Conservation (phyloP, 768 basidiomycete species). For the Lentinus tigrinus region DNA sequence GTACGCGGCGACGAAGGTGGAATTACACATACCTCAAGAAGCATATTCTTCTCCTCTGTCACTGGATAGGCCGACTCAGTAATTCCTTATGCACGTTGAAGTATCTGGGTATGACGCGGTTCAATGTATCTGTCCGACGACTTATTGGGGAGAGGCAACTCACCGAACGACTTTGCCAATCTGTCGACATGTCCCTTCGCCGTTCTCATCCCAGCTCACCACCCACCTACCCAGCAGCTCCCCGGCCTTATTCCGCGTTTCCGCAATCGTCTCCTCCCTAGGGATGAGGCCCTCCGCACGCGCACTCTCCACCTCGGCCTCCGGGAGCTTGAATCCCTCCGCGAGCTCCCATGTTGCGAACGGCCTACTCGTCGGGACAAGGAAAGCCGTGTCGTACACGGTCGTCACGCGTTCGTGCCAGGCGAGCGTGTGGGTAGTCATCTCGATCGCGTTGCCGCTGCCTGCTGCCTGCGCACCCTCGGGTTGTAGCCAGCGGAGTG, state of each 20-base stretch:
- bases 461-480: slow-evolving; percentile 25
- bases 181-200: slow-evolving; percentile 59
- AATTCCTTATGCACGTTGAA: slow-evolving; percentile 52
- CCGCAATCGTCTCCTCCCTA: slow-evolving; percentile 76
- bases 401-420: slow-evolving; percentile 63
- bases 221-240: slow-evolving; percentile 73
- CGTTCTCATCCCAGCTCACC: slow-evolving; percentile 70
- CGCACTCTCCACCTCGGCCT: slow-evolving; percentile 33
- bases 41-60: not conserved
- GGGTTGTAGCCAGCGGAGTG: slow-evolving; percentile 50
- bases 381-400: slow-evolving; percentile 73
- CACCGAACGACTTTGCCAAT: slow-evolving; percentile 70
- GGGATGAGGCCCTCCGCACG: slow-evolving; percentile 38
- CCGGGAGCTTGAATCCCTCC: slow-evolving; percentile 44
- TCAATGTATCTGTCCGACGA: too few relatives aligned
- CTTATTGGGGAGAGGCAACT: slow-evolving; percentile 23
- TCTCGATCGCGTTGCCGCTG: slow-evolving; percentile 45
- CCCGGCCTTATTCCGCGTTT: slow-evolving; percentile 61
- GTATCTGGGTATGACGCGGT: slow-evolving; percentile 18
- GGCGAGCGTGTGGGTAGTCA: slow-evolving; percentile 64
- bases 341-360: slow-evolving; percentile 85
- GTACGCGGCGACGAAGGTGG: not conserved
- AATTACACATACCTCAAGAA: not conserved
- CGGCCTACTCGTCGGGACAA: slow-evolving; percentile 62
- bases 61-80: slow-evolving; percentile 23